These are phyloP conservation scores for Boletus sp. DNA, from an alignment of 1,284 basidiomycete genomes.

Conservation along the genomic window DNA sequence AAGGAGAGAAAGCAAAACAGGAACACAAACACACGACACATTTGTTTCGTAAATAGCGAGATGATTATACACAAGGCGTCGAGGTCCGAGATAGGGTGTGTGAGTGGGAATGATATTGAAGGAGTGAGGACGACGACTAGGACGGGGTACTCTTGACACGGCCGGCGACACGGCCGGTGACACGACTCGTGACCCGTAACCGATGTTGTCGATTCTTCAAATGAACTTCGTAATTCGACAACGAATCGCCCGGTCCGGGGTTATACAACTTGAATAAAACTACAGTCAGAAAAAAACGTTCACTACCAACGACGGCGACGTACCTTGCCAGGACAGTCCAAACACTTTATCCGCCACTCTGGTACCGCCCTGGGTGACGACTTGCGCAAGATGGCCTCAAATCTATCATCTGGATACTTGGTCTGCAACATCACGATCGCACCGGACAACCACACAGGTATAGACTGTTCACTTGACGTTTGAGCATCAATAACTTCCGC, in stretches of 20 bases:
- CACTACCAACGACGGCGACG: background rate
- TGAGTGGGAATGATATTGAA: background rate
- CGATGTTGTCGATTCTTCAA: slow-evolving; percentile 76
- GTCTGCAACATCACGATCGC: slow-evolving; percentile 66
- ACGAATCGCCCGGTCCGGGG: slow-evolving; percentile 85
- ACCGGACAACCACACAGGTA: slow-evolving; percentile 69
- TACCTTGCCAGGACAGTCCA: slow-evolving; percentile 94
- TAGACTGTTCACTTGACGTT: slow-evolving; percentile 40
- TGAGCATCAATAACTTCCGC: slow-evolving; percentile 37
- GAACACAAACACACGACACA: slow-evolving; percentile 3
- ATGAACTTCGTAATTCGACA: slow-evolving; percentile 94
- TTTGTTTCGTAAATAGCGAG: slow-evolving; percentile 22
- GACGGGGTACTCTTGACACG: slow-evolving; percentile 28
- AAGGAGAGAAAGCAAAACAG: background rate
- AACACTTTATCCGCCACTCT: slow-evolving; percentile 93
- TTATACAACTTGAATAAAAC: slow-evolving; percentile 71
- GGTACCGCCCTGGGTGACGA: slow-evolving; percentile 47
- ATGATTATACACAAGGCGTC: slow-evolving; percentile 3
- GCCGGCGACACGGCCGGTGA: slow-evolving; percentile 47
- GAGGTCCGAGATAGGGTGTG: slow-evolving; percentile 11
- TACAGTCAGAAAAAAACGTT: background rate
- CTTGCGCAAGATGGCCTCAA: slow-evolving; percentile 72
- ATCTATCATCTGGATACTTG: slow-evolving; percentile 80
- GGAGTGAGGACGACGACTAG: slow-evolving; percentile 14
- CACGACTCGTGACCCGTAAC: slow-evolving; percentile 49